phyloP scores from a whole-genome alignment of 306 rosid genomes.

The Hippophae gyantsensis region DNA sequence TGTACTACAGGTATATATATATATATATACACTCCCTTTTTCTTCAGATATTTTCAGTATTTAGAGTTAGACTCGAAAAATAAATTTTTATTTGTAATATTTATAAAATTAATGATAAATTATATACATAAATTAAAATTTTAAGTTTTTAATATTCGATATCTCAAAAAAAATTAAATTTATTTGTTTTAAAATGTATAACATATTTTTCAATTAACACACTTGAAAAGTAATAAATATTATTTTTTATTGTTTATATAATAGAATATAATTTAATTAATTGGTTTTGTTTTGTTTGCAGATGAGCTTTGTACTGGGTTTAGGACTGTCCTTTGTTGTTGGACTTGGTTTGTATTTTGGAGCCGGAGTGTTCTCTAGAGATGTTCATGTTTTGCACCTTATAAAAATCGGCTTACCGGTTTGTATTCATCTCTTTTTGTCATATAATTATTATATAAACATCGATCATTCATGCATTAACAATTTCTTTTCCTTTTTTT shows the following conservation, averaged over 20 bases:
- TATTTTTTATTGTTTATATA: too few species aligned
- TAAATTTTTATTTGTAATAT: too few species aligned
- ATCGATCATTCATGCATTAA: neutral
- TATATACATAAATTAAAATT: too few species aligned
- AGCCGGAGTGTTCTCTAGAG: slow-evolving; percentile 64
- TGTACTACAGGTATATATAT: slow-evolving; percentile 41
- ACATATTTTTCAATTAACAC: too few species aligned
- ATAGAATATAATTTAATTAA: too few species aligned
- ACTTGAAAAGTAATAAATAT: too few species aligned
- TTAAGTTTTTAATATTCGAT: too few species aligned
- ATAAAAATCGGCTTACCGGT: slow-evolving; percentile 77
- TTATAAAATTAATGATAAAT: too few species aligned
- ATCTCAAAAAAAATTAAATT: too few species aligned
- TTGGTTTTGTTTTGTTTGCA: slow-evolving; percentile 16
- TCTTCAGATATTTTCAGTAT: neutral
- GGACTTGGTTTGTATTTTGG: slow-evolving; percentile 74
- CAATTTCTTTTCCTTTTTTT: too few species aligned
- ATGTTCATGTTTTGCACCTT: slow-evolving; percentile 56
- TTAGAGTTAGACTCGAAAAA: too few species aligned
- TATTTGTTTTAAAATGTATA: too few species aligned
- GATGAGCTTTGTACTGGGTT: slow-evolving; percentile 74
- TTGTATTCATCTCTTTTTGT: neutral
- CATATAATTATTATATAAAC: neutral
- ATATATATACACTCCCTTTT: neutral
- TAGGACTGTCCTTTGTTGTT: slow-evolving; percentile 60